Conservation (phyloP, 352 stramenopile species). For the Peronospora farinosa region DNA sequence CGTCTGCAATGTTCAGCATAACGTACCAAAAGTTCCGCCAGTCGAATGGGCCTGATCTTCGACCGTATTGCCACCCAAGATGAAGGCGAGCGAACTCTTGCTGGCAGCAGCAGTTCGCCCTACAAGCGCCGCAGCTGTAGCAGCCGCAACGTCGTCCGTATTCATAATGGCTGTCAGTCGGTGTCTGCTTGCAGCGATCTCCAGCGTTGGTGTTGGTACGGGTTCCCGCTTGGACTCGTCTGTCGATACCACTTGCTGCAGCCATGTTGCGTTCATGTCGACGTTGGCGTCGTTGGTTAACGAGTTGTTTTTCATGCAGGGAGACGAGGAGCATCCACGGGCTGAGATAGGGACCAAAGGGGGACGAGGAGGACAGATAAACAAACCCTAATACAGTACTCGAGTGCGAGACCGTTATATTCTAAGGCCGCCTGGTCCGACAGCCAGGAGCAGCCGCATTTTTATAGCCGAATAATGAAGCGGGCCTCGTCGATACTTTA, state of each 20-base stretch:
- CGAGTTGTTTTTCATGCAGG: slow-evolving; percentile 34
- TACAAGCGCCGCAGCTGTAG: too few relatives aligned
- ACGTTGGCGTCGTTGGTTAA: slow-evolving; percentile 13
- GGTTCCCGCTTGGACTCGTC: slow-evolving; percentile 8
- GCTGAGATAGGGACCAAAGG: slow-evolving; percentile 29
- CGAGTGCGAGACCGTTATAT: slow-evolving; percentile 2
- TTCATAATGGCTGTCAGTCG: slow-evolving; percentile 31
- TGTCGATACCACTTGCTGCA: slow-evolving; percentile 8
- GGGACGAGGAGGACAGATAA: slow-evolving; percentile 1
- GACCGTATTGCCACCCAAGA: slow-evolving; percentile 30
- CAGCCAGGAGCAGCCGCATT: slow-evolving; percentile 9
- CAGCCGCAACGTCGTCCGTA: slow-evolving; percentile 10
- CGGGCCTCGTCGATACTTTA: slow-evolving; percentile 2
- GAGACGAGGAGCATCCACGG: slow-evolving; percentile 24
- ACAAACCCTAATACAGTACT: slow-evolving; percentile 9
- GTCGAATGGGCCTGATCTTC: slow-evolving; percentile 18
- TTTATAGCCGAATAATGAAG: slow-evolving; percentile 26
- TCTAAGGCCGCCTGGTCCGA: slow-evolving; percentile 9
- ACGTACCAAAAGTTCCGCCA: slow-evolving; percentile 30
- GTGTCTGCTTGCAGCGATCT: slow-evolving; percentile 19
- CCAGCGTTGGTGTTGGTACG: slow-evolving; percentile 11
- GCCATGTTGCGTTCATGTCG: slow-evolving; percentile 22
- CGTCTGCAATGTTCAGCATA: slow-evolving; percentile 12
- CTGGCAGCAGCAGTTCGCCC: too few relatives aligned
- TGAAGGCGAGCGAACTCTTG: slow-evolving; percentile 45